Evolutionary conservation across 306 rosid genomes (phyloP), one percentile per base, ranked within the genome.

Genomic region (Vigna hirtella): DNA sequence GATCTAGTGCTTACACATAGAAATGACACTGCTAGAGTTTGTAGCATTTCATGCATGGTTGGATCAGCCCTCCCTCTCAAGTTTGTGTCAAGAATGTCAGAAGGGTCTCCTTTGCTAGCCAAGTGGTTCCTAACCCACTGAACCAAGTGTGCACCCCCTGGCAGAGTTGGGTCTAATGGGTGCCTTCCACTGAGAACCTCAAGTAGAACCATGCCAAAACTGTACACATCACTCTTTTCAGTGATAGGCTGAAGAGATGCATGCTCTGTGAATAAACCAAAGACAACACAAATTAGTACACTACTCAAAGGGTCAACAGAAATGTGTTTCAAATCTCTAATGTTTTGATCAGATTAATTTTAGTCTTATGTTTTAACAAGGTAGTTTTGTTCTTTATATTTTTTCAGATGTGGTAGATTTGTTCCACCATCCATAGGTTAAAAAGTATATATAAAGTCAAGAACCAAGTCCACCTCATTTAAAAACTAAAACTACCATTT

Each of bases 121-220:
- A 93, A 83, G 78, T 96, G 96, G 70, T 85, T 91, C 24, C 93
- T 88, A 64, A 93, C 97, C 99, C 99, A 93, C 45, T 93, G 98
- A 59, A 89, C 99, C 87, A 96, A 80, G 83, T 80, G 79, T 26
- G 89, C 87, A 45, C 90, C 96, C 4, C 90, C 90, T 2, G 99
- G 93, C 63, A 96, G 80, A 30, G 96, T 91, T 47, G 99, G 98
- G 70, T 96, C 99, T 67, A 96, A 70, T 11, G 99, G 99, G 84
- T 96, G 99, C 84, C 93, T 88, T 53, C 99, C 98, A 40, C 98
- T 96, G 58, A 96, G 76, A 20, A 93, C 91, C 85, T 96, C 99
- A 53, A 96, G 75, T 28, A 93, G 87, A 81, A 93, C 96, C 42
- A 96, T 89, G 0, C 99, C 99, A 52, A 52, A 96, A 73, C 99